Evolutionary conservation across 352 stramenopile species (phyloP).

Genomic region (Phytophthora lateralis): DNA sequence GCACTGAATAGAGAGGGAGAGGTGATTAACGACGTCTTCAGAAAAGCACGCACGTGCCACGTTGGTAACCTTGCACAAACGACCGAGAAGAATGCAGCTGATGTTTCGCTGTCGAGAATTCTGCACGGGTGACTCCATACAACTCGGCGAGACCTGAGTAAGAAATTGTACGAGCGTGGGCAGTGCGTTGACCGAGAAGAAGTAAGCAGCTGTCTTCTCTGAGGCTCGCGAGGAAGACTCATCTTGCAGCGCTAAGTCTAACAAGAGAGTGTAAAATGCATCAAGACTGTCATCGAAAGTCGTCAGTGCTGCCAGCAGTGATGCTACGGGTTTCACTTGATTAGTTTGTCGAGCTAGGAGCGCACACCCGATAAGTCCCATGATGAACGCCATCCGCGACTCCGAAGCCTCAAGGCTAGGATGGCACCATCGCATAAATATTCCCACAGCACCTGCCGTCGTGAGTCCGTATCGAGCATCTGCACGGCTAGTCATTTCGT

Average conservation of each 20-base stretch:
- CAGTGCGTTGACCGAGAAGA: conserved; percentile 50
- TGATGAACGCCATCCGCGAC: conserved; percentile 40
- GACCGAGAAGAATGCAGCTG: conserved; percentile 70
- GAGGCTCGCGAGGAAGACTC: conserved; percentile 14
- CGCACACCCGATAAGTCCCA: conserved; percentile 56
- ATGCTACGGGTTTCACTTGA: conserved; percentile 17
- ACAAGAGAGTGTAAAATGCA: conserved; percentile 50
- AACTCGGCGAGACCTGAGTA: conserved; percentile 54
- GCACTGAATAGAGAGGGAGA: conserved; percentile 77
- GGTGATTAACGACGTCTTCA: conserved; percentile 63
- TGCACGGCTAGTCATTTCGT: conserved; percentile 54
- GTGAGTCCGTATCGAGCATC: conserved; percentile 69
- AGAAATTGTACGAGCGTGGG: conserved; percentile 57
- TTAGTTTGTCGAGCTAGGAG: conserved; percentile 55
- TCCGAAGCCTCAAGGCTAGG: conserved; percentile 33
- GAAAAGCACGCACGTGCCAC: conserved; percentile 55
- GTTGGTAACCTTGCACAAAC: conserved; percentile 47
- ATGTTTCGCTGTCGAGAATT: conserved; percentile 63
- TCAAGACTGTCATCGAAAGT: conserved; percentile 44
- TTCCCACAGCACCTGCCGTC: conserved; percentile 56
- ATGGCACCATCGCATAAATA: conserved; percentile 54
- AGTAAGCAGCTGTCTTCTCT: conserved; percentile 42
- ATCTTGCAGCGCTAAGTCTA: conserved; percentile 49
- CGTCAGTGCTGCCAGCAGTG: conserved; percentile 36
- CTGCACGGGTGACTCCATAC: conserved; percentile 58